These are phyloP conservation scores for Umbelopsis sp. DNA, from an alignment of 371 early-diverging fungal genomes.

Conservation along the genomic window DNA sequence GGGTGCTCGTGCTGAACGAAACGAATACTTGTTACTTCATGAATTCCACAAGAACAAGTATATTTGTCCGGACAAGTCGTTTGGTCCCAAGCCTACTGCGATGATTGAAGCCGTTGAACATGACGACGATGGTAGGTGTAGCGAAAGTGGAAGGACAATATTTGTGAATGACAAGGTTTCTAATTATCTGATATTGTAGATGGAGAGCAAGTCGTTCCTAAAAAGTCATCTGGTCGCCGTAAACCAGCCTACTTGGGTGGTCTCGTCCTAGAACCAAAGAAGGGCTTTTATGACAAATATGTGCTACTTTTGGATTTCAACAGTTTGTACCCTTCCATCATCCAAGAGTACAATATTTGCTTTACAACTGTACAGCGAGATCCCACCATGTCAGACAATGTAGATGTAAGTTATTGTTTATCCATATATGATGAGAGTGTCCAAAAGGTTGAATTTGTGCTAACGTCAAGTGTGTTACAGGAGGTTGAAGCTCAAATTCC, in stretches of 20 bases:
- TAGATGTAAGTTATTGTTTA: constrained; percentile 47
- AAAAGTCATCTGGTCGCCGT: constrained; percentile 54
- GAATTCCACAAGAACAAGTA: constrained; percentile 93
- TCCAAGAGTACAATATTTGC: constrained; percentile 99
- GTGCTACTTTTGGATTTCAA: constrained; percentile 99
- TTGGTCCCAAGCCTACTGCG: constrained; percentile 30
- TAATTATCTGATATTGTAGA: constrained; percentile 25
- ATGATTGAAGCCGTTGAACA: constrained; percentile 49
- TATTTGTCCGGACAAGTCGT: constrained; percentile 88
- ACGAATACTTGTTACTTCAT: constrained; percentile 97
- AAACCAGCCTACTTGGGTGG: constrained; percentile 98
- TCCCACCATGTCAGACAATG: constrained; percentile 27
- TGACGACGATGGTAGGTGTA: constrained; percentile 47
- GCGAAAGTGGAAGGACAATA: background rate
- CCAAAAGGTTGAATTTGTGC: too few relatives aligned
- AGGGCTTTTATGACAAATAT: constrained; percentile 96
- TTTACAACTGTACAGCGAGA: constrained; percentile 94
- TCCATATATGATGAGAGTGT: too few relatives aligned
- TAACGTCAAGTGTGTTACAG: too few relatives aligned
- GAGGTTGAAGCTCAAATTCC: constrained; percentile 52
- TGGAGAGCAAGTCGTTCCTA: constrained; percentile 39
- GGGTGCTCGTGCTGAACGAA: constrained; percentile 97
- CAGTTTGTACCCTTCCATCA: constrained; percentile 99
- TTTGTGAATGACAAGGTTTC: background rate
- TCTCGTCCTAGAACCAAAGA: constrained; percentile 98